Conservation (phyloP, 257 asterid species). For the Ilex asprella region DNA sequence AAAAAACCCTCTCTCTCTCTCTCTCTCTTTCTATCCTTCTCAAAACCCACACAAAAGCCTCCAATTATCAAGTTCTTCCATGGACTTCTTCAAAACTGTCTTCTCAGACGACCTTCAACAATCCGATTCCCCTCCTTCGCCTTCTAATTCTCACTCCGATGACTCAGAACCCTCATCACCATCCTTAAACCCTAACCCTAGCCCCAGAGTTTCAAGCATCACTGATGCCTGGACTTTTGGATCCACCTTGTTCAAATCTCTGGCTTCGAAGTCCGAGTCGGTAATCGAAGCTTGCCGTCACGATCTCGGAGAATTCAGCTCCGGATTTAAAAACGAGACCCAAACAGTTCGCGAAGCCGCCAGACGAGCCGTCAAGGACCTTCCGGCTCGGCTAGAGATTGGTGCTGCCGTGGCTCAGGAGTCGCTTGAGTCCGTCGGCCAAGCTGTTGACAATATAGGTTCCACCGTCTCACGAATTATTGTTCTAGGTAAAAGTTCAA, state of each 20-base stretch:
- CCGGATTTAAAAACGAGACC: slow-evolving; percentile 63
- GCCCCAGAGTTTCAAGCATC: slow-evolving; percentile 14
- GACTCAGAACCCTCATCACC: neutral
- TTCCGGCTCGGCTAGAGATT: slow-evolving; percentile 72
- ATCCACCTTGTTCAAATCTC: slow-evolving; percentile 46
- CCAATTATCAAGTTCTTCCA: slow-evolving; percentile 4
- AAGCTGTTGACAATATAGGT: slow-evolving; percentile 67
- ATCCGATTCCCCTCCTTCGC: slow-evolving; percentile 27
- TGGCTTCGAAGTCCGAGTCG: slow-evolving; percentile 72
- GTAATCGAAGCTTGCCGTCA: slow-evolving; percentile 59
- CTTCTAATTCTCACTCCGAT: slow-evolving; percentile 15
- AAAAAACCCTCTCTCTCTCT: no score
- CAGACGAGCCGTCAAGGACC: slow-evolving; percentile 60
- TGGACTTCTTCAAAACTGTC: slow-evolving; percentile 84
- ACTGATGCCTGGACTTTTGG: slow-evolving; percentile 50
- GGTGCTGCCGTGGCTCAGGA: slow-evolving; percentile 86
- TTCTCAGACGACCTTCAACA: slow-evolving; percentile 47
- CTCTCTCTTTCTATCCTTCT: no score
- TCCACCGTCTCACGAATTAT: slow-evolving; percentile 54
- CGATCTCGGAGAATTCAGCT: slow-evolving; percentile 70
- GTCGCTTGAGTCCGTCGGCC: slow-evolving; percentile 79
- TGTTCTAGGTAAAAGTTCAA: slow-evolving; percentile 52
- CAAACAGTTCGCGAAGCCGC: slow-evolving; percentile 64
- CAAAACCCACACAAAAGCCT: neutral
- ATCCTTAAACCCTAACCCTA: neutral